Evolutionary conservation across 73 alveolate genomes (phyloP), one percentile per base, ranked within the genome.

Genomic region (Symbiodinium pilosum): DNA sequence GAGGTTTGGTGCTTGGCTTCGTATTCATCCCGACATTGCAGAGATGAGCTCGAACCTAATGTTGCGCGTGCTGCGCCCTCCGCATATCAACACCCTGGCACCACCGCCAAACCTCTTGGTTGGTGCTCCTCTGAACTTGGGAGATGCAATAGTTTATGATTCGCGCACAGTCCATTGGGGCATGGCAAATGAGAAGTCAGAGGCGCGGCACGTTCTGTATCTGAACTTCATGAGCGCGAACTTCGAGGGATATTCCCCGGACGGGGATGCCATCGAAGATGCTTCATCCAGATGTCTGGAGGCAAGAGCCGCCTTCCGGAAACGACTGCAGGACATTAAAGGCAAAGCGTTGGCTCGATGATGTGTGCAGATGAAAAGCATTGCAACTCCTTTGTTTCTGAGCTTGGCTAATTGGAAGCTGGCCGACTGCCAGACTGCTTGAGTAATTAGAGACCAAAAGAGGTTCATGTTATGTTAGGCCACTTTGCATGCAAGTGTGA

Each of bases 131-230:
- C 40, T 91, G 75, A 26, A 24, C 40, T 32, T 69, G 51, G 97
- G 97, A 3, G 97, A 91, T 21, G 88, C 56, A 24, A 43, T 91
- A 30, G n/a, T 91, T n/a, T 91, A 91, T 32, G 97, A 89, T 26
- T 91, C 97, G 32, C 32, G 97, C 41, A 91, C 54, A 42, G 81
- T 69, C 42, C 97, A 91, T 30, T 91, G 97, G 97, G 97, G 97
- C 89, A 91, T 91, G 97, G 97, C 89, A 24, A 91, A 91, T 77
- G 28, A 83, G 89, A 26, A 91, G 87, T 16, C 30, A 8, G 44
- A 34, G 30, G 21, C 88, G 11, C 97, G 97, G 77, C 97, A 91
- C 32, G 97, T 91, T 68, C 77, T 91, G 34, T 91, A 91, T 38
- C 52, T 91, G 81, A 38, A 16, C 43, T 83, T 88, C 38, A 47